Evolutionary conservation across 2,329 filamentous ascomycete species (phyloP).

Genomic region (Aspergillus ochraceoroseus): DNA sequence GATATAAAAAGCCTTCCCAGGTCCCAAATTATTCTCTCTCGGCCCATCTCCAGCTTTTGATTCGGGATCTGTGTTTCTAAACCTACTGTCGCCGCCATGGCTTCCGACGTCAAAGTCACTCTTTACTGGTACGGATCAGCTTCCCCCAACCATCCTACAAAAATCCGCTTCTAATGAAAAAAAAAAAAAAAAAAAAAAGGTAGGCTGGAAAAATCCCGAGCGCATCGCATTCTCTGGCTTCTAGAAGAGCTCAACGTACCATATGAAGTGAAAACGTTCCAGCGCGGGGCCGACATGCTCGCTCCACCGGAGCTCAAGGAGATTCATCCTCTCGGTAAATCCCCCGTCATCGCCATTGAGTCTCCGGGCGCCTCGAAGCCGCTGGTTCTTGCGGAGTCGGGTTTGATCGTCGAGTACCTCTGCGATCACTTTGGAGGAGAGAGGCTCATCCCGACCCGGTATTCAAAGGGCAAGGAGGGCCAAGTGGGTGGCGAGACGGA

Average conservation of each 20-base stretch:
- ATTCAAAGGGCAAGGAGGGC: constrained; percentile 49
- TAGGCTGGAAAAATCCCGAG: constrained; percentile 78
- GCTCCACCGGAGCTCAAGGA: constrained; percentile 72
- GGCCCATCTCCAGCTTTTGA: too few species aligned
- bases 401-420: constrained; percentile 75
- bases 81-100: constrained; percentile 14
- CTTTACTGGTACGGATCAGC: constrained; percentile 64
- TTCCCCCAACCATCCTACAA: neutral
- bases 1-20: too few species aligned
- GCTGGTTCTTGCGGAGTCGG: constrained; percentile 73
- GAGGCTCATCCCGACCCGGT: constrained; percentile 50
- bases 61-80: too few species aligned
- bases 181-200: constrained; percentile 4
- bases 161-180: neutral
- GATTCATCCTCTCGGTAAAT: constrained; percentile 81
- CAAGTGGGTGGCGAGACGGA: constrained; percentile 56
- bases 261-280: constrained; percentile 76
- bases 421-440: constrained; percentile 58
- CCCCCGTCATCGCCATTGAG: constrained; percentile 68
- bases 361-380: constrained; percentile 43
- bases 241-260: constrained; percentile 74
- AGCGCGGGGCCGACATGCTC: constrained; percentile 59
- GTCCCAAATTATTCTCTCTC: too few species aligned
- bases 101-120: constrained; percentile 50
- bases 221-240: constrained; percentile 79